Evolutionary conservation across 768 basidiomycete genomes (phyloP), one percentile per base, ranked within the genome.

Genomic region (Kwoniella shandongensis): DNA sequence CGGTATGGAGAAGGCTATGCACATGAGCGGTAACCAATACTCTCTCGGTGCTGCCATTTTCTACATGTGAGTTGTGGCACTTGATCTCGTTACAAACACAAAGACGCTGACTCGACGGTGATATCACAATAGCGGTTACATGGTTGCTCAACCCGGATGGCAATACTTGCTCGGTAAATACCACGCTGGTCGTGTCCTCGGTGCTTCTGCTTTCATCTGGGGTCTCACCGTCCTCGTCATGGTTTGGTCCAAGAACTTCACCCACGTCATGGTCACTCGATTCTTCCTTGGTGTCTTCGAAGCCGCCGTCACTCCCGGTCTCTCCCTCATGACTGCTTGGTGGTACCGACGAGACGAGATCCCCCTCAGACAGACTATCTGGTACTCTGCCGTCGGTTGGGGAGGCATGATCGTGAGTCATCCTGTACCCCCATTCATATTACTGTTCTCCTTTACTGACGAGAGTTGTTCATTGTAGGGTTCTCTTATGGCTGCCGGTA

Each of bases 281-380:
- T 76, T 74, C 73, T 67, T 76, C 59, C 65, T 74, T 42, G 75
- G 73, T 58, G 69, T 73, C 38, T 71, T 75, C 44, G 77, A 78
- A 45, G 71, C 72, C 7, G 70, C 69, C 44, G 73, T 76, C 49
- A 76, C 75, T 18, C 77, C 77, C 1, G 75, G 75, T 42, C 61
- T 77, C 11, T 68, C 64, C 22, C 62, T 78, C 27, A 74, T 76
- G 76, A 75, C 74, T 46, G 73, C 73, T n/a, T 74, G 69, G 67
- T 70, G 70, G 70, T 71, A 70, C 51, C 66, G 67, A 8, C 62
- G 73, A 44, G 56, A 51, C n/a, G 75, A 76, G 49, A 55, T 65
- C 17, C 75, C 75, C 10, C 45, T 76, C 3, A 60, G 73, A 20
- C 76, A 77, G 51, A 75, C 72, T 0, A 75, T 77, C 57, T 77